Base-by-base conservation (phyloP, 1,284 basidiomycete species). In the Wallemia ichthyophaga region DNA sequence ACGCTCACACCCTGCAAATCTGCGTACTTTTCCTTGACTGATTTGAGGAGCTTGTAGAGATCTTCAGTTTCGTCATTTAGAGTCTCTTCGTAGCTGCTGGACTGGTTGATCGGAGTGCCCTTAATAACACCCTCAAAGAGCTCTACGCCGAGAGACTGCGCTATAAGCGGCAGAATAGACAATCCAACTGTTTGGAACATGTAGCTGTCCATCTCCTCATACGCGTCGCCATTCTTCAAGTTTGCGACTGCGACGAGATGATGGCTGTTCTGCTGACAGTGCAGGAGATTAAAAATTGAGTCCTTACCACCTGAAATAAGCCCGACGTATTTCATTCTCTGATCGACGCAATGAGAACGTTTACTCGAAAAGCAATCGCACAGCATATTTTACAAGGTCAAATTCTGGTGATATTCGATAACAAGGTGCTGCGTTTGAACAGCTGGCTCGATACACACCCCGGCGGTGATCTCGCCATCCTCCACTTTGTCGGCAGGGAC, bases 201-300 rank as follows among this genome's bases (percentile, higher is more conserved):
- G 73, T 92, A 98, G 55, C 92, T 96, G 71, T 99, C 92, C 65
- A 96, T 79, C 73, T 99, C 94, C 74, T 96, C 88, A 77, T 84
- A 84, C 64, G 86, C 89, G 56, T 75, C 71, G 61, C 76, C 78
- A 17, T 92, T 92, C 15, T 83, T 77, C 25, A 98, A 73, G 53
- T 88, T 88, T 1, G 89, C 94, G 21, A 91, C 79, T 1, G 88
- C 88, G 1, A 92, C 73, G 28, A 96, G 77, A 62, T 85, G 74
- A 69, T 99, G 94, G 0, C 86, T 83, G 67, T 95, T 85, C 61
- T 77, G 75, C 37, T 78, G 73, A 67, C 87, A 91, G 70, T 98
- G 91, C 25, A 89, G 71, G 25, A 98, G 77, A 67, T 95, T 96
- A 75, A 83, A 98, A 74, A 89, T 94, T 67, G 84, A 88, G 71